Base-by-base conservation (phyloP, 2,329 filamentous ascomycete species). In the Erysiphe neolycopersici region DNA sequence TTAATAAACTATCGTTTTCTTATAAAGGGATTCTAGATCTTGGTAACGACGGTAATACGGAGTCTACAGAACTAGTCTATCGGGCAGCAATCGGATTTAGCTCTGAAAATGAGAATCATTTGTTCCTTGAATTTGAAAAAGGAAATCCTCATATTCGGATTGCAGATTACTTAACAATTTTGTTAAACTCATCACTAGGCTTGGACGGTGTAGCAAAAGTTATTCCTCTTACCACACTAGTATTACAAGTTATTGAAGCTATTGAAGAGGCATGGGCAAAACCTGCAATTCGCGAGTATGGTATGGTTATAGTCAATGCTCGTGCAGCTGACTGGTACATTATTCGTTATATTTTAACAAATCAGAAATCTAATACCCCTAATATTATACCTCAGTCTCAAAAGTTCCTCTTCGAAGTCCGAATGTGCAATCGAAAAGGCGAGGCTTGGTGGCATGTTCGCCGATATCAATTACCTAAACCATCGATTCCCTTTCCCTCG, bases 131-230 rank as follows among this genome's bases (percentile, higher is more conserved):
- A 22, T 62, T 87, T 17, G 66, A 75, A 36, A 60, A 62, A 13
- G 64, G 63, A 12, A 82, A 79, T 51, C 79, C 79, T 2, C 79
- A 84, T 52, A 61, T 76, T 38, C 68, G 73, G 16, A 65, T 79
- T 12, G 59, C 66, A 17, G 70, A 75, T 49, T 61, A 69, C 38
- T 62, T 83, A 46, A 66, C 65, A 43, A 62, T 60, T 3, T 60
- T 75, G 8, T 66, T 75, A 47, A 77, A 77, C 53, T 64, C 36
- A 55, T 64, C 59, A 47, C 44, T 54, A 46, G 35, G 62, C 56
- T 51, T 80, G 62, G 54, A 66, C 58, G 51, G 66, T 52, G 51
- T 68, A 64, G 58, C 73, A 62, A 51, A 60, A 58, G 47, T 73
- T 53, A 60, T 80, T 26, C 65, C 67, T 1, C 57, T 65, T 17